A percentile compares a stretch with the other conserved stretches of the same genome.
phyloP scores from a whole-genome alignment of 495 filamentous ascomycete genomes.

The Aspergillus nidulans region DNA sequence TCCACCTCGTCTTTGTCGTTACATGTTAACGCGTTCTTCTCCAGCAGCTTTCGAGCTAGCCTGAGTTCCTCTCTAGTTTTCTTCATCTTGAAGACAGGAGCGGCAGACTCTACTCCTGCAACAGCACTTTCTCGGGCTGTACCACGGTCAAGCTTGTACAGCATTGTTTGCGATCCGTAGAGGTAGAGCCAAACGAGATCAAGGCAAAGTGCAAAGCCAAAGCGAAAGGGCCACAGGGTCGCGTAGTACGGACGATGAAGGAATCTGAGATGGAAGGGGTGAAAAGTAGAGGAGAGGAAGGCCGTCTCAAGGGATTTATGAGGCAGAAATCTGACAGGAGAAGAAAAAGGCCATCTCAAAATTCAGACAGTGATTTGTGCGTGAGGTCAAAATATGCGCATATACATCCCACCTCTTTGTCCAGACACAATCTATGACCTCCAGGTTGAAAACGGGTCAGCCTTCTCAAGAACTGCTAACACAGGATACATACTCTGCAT shows the following conservation, averaged over 20 bases:
- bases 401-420: not conserved
- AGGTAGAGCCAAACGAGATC: not conserved
- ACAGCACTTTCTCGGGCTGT: not conserved
- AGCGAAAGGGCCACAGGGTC: no score
- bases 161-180: not conserved
- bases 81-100: slow-evolving; percentile 18
- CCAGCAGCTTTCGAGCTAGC: slow-evolving; percentile 1
- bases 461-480: not conserved
- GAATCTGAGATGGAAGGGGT: not conserved
- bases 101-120: not conserved
- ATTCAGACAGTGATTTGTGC: not conserved
- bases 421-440: not conserved
- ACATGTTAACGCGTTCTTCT: slow-evolving; percentile 1
- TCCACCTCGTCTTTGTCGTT: not conserved
- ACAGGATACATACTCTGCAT: not conserved
- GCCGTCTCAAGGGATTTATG: not conserved
- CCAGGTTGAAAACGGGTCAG: not conserved
- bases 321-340: not conserved
- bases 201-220: not conserved
- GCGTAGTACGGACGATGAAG: not conserved
- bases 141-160: slow-evolving; percentile 4
- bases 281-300: not conserved
- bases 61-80: slow-evolving; percentile 10
- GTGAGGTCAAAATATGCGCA: not conserved
- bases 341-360: not conserved